These are phyloP conservation scores for Populus nigra DNA, from an alignment of 345 rosid species.

Conservation along the genomic window DNA sequence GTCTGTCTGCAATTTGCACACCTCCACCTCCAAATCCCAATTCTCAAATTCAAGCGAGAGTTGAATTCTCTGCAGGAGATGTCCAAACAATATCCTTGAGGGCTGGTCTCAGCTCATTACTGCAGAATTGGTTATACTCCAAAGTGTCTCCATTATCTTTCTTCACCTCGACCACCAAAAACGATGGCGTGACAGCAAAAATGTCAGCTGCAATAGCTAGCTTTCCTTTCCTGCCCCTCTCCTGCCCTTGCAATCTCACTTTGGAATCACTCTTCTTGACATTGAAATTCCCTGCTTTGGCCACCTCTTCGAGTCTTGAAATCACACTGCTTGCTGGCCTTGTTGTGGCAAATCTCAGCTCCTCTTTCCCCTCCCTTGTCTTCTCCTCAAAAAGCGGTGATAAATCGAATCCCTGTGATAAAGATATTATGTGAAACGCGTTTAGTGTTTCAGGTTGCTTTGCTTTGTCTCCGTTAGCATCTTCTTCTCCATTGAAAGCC, in stretches of 20 bases:
- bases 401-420: slow-evolving; percentile 84
- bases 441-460: slow-evolving; percentile 63
- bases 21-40: background rate
- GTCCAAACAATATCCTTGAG: slow-evolving; percentile 88
- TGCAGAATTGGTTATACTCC: slow-evolving; percentile 88
- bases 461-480: slow-evolving; percentile 20
- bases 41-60: slow-evolving; percentile 37
- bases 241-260: slow-evolving; percentile 71
- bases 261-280: slow-evolving; percentile 69
- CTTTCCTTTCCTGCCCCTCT: slow-evolving; percentile 83
- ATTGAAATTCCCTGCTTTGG: slow-evolving; percentile 54
- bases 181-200: slow-evolving; percentile 70
- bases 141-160: slow-evolving; percentile 84
- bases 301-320: slow-evolving; percentile 74
- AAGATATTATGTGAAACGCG: slow-evolving; percentile 83
- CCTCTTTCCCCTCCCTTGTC: slow-evolving; percentile 73
- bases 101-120: slow-evolving; percentile 79
- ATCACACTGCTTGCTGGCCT: slow-evolving; percentile 81
- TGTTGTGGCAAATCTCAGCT: slow-evolving; percentile 80
- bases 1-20: background rate
- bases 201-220: slow-evolving; percentile 73
- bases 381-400: slow-evolving; percentile 87
- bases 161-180: slow-evolving; percentile 82
- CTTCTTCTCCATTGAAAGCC: slow-evolving; percentile 22
- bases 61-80: slow-evolving; percentile 38